Conservation (phyloP, 2,329 filamentous ascomycete genomes). For the Xylariaceae sp. region DNA sequence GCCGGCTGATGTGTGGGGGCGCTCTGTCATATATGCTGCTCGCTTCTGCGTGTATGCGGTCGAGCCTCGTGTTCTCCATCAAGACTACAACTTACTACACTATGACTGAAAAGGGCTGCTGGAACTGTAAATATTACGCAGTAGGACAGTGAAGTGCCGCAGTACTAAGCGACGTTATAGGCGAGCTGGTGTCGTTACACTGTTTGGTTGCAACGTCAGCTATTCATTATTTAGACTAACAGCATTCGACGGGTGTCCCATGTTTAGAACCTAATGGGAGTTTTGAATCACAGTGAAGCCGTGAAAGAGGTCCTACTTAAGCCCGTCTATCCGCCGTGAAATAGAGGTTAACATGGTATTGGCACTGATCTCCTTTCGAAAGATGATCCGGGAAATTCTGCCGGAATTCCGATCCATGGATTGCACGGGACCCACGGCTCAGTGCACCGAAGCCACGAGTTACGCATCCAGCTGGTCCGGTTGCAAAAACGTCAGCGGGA, state of each 20-base stretch:
- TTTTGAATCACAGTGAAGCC: no score
- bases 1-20: slow-evolving; percentile 13
- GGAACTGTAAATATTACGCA: not conserved
- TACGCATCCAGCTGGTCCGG: not conserved
- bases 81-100: not conserved
- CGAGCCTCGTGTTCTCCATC: not conserved
- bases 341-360: not conserved
- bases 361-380: not conserved
- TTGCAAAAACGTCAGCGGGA: not conserved
- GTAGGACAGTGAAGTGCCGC: slow-evolving; percentile 8
- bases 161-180: slow-evolving; percentile 6
- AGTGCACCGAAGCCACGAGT: slow-evolving; percentile 1
- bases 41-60: slow-evolving; percentile 1
- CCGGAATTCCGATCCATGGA: slow-evolving; percentile 31
- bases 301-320: not conserved
- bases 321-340: slow-evolving; percentile 8
- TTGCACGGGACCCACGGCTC: slow-evolving; percentile 4
- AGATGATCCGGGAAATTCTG: slow-evolving; percentile 27
- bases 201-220: no score
- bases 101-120: not conserved
- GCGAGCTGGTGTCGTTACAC: slow-evolving; percentile 1
- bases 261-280: no score
- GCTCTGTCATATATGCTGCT: slow-evolving; percentile 8
- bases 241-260: no score
- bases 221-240: no score